These are phyloP conservation scores for Plasmodium vivax DNA, from an alignment of 169 alveolate species.

Conservation along the genomic window DNA sequence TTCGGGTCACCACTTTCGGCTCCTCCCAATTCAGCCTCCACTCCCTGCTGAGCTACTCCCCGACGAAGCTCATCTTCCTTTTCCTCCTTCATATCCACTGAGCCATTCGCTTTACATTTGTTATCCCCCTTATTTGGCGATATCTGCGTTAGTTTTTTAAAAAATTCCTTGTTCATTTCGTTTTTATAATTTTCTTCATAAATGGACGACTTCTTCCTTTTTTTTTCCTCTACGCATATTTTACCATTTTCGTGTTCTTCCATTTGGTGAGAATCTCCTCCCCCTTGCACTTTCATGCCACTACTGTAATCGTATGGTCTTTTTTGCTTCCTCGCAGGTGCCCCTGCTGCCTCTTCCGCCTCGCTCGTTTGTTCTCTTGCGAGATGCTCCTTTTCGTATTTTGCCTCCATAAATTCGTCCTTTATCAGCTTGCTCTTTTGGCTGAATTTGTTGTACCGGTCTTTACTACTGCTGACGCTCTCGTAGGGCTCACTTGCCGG, in stretches of 20 bases:
- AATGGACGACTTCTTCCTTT: constrained; percentile 1
- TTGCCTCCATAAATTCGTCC: background rate
- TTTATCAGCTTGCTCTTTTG: background rate
- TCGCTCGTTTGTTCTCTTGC: background rate
- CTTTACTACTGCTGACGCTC: background rate
- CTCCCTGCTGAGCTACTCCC: background rate
- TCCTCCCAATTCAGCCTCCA: background rate
- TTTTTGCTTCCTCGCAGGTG: background rate
- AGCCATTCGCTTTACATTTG: background rate
- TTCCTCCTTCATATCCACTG: background rate
- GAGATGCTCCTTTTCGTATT: background rate
- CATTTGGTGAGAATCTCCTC: background rate
- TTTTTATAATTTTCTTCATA: constrained; percentile 17
- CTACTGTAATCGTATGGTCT: background rate
- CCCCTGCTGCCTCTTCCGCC: background rate
- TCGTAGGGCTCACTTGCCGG: background rate
- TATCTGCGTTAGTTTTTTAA: constrained; percentile 8
- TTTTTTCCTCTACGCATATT: background rate
- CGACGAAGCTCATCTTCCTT: background rate
- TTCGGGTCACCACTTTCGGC: background rate
- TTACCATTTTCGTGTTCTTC: constrained; percentile 11
- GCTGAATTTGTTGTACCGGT: background rate
- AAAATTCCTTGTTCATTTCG: background rate
- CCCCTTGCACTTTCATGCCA: background rate
- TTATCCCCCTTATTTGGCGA: constrained; percentile 1